These are phyloP conservation scores for Sporothrix phasma DNA, from an alignment of 2,329 filamentous ascomycete species.

Conservation along the genomic window DNA sequence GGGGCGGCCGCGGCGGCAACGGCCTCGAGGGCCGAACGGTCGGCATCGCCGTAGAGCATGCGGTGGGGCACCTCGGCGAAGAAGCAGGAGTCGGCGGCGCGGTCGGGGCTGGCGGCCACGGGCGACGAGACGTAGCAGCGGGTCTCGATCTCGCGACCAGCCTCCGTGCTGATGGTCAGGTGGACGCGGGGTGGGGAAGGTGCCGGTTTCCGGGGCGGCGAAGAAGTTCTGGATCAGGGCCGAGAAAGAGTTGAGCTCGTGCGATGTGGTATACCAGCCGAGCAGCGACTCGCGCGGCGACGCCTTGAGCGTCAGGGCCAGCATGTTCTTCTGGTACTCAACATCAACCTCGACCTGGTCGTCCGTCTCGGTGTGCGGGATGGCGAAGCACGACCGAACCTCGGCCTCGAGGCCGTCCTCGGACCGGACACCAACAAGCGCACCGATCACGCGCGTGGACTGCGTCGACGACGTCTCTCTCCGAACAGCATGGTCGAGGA, in stretches of 20 bases:
- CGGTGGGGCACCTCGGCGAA: constrained; percentile 97
- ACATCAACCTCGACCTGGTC: constrained; percentile 99
- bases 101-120: constrained; percentile 88
- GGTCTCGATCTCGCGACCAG: constrained; percentile 80
- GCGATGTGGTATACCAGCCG: constrained; percentile 96
- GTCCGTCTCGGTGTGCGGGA: constrained; percentile 95
- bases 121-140: constrained; percentile 92
- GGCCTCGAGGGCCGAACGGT: constrained; percentile 61
- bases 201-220: constrained; percentile 90
- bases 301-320: constrained; percentile 85
- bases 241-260: constrained; percentile 96
- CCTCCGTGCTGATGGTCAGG: constrained; percentile 83
- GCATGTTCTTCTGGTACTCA: constrained; percentile 99
- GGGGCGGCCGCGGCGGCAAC: constrained; percentile 55
- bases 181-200: constrained; percentile 93
- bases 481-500: constrained; percentile 90
- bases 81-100: constrained; percentile 88
- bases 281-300: constrained; percentile 89
- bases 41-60: constrained; percentile 65
- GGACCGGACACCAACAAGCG: constrained; percentile 81
- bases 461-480: constrained; percentile 66
- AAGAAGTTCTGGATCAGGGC: constrained; percentile 99
- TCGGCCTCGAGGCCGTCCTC: constrained; percentile 97
- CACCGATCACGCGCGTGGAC: constrained; percentile 93
- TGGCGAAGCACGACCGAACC: constrained; percentile 92